Evolutionary conservation across 495 filamentous ascomycete genomes (phyloP).

Genomic region (Podospora anserina): DNA sequence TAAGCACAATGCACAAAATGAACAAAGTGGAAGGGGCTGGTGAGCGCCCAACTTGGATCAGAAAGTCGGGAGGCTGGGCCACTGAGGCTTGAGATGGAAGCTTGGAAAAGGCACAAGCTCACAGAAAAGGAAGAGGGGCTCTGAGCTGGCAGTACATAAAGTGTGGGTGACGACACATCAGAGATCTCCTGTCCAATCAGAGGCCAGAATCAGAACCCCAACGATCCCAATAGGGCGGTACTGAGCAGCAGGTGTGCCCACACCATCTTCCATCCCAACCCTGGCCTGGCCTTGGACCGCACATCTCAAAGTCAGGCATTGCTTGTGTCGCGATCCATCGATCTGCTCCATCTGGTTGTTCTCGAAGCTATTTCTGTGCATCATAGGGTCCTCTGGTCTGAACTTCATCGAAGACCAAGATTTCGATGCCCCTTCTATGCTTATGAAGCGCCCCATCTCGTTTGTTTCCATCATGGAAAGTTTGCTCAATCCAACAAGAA

Average conservation of each 20-base stretch:
- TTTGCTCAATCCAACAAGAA: background rate
- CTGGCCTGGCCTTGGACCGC: slow-evolving; percentile 11
- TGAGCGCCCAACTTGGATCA: background rate
- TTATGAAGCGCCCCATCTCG: no score
- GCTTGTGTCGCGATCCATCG: background rate
- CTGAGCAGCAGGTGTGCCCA: slow-evolving; percentile 20
- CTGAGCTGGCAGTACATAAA: slow-evolving; percentile 35
- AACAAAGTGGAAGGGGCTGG: slow-evolving; percentile 1
- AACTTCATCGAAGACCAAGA: background rate
- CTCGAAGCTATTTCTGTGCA: background rate
- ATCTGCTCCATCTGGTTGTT: background rate
- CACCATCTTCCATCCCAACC: slow-evolving; percentile 19
- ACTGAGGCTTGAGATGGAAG: slow-evolving; percentile 14
- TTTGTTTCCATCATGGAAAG: background rate
- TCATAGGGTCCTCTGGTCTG: background rate
- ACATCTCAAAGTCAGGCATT: background rate
- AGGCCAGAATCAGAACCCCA: slow-evolving; percentile 21
- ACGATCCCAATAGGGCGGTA: slow-evolving; percentile 34
- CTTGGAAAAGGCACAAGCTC: slow-evolving; percentile 4
- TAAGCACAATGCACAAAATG: background rate
- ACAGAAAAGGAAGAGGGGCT: slow-evolving; percentile 13
- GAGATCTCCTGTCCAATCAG: slow-evolving; percentile 27
- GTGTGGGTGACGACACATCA: slow-evolving; percentile 28
- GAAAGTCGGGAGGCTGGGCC: slow-evolving; percentile 34
- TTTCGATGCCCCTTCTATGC: background rate